phyloP scores from a whole-genome alignment of 768 basidiomycete species.

The Boletus eberwhitei region DNA sequence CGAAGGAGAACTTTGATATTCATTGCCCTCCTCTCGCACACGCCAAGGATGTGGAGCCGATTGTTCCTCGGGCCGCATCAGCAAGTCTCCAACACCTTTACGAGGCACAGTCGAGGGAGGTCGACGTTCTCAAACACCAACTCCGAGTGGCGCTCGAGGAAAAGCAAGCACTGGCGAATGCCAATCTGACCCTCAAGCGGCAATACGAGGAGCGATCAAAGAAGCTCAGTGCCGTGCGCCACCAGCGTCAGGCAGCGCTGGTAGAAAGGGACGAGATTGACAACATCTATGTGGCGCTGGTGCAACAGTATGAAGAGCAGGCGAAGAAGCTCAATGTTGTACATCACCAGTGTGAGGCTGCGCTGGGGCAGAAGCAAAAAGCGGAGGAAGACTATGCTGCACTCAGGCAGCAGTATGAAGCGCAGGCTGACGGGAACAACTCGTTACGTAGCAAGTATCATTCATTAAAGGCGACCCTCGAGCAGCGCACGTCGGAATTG shows the following conservation, averaged over 20 bases:
- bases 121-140: constrained; percentile 4
- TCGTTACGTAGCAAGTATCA: constrained; percentile 4
- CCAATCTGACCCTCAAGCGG: background rate
- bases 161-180: background rate
- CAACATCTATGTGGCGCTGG: constrained; percentile 15
- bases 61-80: background rate
- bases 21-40: background rate
- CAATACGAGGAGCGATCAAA: constrained; percentile 7
- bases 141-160: constrained; percentile 3
- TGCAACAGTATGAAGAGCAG: constrained; percentile 13
- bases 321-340: constrained; percentile 3
- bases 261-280: constrained; percentile 7
- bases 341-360: background rate
- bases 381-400: background rate
- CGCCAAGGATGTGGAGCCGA: background rate
- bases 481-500: constrained; percentile 40
- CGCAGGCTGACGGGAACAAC: constrained; percentile 14
- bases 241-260: constrained; percentile 3
- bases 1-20: background rate
- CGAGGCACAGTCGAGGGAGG: constrained; percentile 7
- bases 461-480: constrained; percentile 29
- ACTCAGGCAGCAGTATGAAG: constrained; percentile 11
- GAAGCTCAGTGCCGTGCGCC: background rate
- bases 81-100: background rate
- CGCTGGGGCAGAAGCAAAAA: constrained; percentile 3